Evolutionary conservation across 1,284 basidiomycete genomes (phyloP).

Genomic region (Ceratobasidium sp.): DNA sequence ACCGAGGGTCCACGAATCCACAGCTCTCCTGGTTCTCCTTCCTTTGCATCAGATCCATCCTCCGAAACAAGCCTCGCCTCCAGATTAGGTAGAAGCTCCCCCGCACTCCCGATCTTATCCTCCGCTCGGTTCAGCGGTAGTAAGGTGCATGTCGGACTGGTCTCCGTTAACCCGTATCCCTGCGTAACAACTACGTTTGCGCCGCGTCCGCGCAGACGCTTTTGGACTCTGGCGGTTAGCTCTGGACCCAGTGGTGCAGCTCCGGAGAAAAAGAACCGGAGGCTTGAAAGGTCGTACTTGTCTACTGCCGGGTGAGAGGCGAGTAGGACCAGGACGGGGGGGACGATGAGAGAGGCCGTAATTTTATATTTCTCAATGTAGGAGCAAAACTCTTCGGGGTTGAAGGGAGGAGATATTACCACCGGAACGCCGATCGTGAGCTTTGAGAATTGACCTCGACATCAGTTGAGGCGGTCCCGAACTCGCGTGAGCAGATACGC

Average conservation of each 20-base stretch:
- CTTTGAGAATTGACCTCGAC: slow-evolving; percentile 59
- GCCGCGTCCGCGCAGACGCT: slow-evolving; percentile 61
- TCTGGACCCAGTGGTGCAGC: slow-evolving; percentile 84
- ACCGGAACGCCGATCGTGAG: slow-evolving; percentile 70
- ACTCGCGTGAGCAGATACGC: not conserved
- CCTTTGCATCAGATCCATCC: slow-evolving; percentile 64
- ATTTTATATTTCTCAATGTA: slow-evolving; percentile 75
- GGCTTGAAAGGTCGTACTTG: slow-evolving; percentile 75
- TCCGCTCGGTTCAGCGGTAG: slow-evolving; percentile 17
- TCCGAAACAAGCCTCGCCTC: slow-evolving; percentile 79
- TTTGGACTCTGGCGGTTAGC: slow-evolving; percentile 65
- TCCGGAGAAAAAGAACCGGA: slow-evolving; percentile 76
- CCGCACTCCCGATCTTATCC: slow-evolving; percentile 73
- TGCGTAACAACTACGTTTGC: slow-evolving; percentile 58
- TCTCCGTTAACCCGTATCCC: slow-evolving; percentile 85
- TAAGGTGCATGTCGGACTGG: slow-evolving; percentile 52
- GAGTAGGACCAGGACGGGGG: slow-evolving; percentile 84
- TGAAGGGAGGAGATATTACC: slow-evolving; percentile 80
- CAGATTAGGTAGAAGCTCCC: slow-evolving; percentile 81
- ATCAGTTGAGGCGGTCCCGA: not conserved
- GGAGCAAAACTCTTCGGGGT: slow-evolving; percentile 77
- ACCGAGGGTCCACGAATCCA: slow-evolving; percentile 83
- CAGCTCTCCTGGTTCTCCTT: slow-evolving; percentile 78
- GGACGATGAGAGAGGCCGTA: slow-evolving; percentile 78
- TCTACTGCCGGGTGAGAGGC: slow-evolving; percentile 77